A percentile compares a stretch with the other conserved stretches of the same genome.
Evolutionary conservation across 352 stramenopile species (phyloP).

Genomic region (Phytophthora meadii): DNA sequence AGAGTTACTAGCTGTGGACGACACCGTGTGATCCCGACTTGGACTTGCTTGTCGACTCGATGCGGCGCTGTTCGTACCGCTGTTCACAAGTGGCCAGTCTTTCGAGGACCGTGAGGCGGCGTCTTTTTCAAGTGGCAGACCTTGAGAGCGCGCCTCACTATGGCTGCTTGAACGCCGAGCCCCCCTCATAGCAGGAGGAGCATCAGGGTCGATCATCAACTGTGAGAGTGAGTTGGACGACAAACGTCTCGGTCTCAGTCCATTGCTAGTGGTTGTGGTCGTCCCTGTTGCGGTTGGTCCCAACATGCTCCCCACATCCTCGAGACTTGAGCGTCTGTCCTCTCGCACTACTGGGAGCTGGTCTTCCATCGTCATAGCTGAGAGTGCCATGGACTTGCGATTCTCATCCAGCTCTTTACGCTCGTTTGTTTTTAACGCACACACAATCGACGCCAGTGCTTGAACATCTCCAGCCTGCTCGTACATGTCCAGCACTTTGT

Average conservation of each 20-base stretch:
- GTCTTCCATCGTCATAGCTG: constrained; percentile 35
- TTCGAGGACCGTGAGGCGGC: constrained; percentile 37
- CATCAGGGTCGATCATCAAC: constrained; percentile 42
- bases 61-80: constrained; percentile 23
- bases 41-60: constrained; percentile 43
- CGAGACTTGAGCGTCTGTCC: constrained; percentile 29
- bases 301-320: constrained; percentile 12
- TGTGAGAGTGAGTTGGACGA: constrained; percentile 52
- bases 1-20: constrained; percentile 13
- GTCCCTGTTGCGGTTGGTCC: constrained; percentile 6
- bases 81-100: constrained; percentile 53
- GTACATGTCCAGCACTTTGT: constrained; percentile 83
- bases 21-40: constrained; percentile 16
- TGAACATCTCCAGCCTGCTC: constrained; percentile 81
- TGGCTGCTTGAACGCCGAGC: constrained; percentile 72
- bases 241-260: constrained; percentile 28
- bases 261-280: constrained; percentile 15
- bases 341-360: constrained; percentile 43
- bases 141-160: constrained; percentile 49
- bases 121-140: constrained; percentile 29
- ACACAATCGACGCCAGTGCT: constrained; percentile 82
- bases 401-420: constrained; percentile 22
- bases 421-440: constrained; percentile 58
- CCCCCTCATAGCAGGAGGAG: constrained; percentile 56
- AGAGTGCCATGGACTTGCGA: constrained; percentile 22